Base-by-base conservation (phyloP, 148 eudicot species). In the Cornus florida region DNA sequence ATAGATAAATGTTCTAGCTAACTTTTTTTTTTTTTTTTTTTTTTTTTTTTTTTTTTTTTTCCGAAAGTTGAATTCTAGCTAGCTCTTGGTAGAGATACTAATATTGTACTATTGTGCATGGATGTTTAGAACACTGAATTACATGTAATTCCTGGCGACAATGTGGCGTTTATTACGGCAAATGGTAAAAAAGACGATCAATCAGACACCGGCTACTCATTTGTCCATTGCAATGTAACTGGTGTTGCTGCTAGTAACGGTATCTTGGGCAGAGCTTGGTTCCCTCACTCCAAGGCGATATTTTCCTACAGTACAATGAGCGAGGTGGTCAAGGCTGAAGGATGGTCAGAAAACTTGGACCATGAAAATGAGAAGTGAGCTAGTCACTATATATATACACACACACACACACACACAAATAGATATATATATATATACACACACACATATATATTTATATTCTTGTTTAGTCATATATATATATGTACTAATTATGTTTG, bases 241-340 rank as follows among this genome's bases (percentile, higher is more conserved):
- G 92, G 94, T 11, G 38, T 77, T 1, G 92, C 90, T 6, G 50
- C 72, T 0, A 50, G 14, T 19, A 87, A 84, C 8, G 59, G 3
- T 31, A 28, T 28, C 28, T 72, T 91, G 10, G 94, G 89, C 6
- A 82, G 92, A 76, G 80, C 92, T 1, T 91, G 92, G 92, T 75
- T 76, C 78, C 83, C 75, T 1, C 78, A 76, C 1, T 57, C 87
- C 1, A 81, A 78, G 43, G 81, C 85, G 23, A 75, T 87, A 0
- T 91, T 10, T 73, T 53, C 85, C 7, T 87, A 86, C 75, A 81
- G 87, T 13, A 57, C 73, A 10, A 41, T 91, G 73, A 77, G 82
- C 23, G 79, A 85, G 66, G 86, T 82, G 3, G 82, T 88, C 7
- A 74, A 77, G 9, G 84, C 88, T 4, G 65, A 78, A 71, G 93